phyloP scores from a whole-genome alignment of 139 green algal species.

The Chlorella sp. region DNA sequence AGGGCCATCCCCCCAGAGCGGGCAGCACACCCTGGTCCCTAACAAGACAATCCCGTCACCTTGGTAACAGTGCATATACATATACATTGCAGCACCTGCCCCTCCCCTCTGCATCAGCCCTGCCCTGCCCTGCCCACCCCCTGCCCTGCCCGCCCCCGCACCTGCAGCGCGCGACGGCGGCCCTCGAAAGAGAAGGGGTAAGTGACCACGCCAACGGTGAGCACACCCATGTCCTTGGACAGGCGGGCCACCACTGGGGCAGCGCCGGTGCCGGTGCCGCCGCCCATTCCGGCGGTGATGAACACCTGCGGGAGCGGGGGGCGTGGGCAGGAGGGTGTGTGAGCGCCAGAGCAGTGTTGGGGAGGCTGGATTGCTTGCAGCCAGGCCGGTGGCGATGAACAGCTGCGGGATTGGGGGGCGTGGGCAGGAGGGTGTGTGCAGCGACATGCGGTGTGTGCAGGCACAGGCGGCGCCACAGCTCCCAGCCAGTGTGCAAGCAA shows the following conservation, averaged over 20 bases:
- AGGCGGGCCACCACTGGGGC: conserved; percentile 90
- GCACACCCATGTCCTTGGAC: conserved; percentile 88
- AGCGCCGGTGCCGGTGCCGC: conserved; percentile 94
- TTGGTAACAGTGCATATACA: too few relatives aligned
- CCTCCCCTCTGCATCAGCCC: too few relatives aligned
- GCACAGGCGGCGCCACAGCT: background rate
- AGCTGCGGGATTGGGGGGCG: background rate
- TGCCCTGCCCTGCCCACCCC: background rate
- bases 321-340: background rate
- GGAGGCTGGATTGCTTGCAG: background rate
- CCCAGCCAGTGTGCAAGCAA: background rate
- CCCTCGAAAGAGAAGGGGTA: conserved; percentile 98
- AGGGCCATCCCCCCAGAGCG: too few relatives aligned
- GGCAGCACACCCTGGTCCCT: too few relatives aligned
- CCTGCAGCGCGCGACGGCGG: conserved; percentile 81
- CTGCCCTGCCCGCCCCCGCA: conserved; percentile 4
- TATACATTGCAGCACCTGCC: background rate
- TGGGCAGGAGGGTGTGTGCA: background rate
- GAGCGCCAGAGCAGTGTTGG: background rate
- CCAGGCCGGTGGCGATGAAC: background rate
- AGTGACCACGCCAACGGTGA: conserved; percentile 98
- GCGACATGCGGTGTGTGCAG: background rate
- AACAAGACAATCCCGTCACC: too few relatives aligned
- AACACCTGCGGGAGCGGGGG: conserved; percentile 38
- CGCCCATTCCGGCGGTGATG: conserved; percentile 94